A percentile compares a stretch with the other conserved stretches of the same genome.
These are phyloP conservation scores for Epithemia pelagica DNA, from an alignment of 108 stramenopile species.

Conservation along the genomic window DNA sequence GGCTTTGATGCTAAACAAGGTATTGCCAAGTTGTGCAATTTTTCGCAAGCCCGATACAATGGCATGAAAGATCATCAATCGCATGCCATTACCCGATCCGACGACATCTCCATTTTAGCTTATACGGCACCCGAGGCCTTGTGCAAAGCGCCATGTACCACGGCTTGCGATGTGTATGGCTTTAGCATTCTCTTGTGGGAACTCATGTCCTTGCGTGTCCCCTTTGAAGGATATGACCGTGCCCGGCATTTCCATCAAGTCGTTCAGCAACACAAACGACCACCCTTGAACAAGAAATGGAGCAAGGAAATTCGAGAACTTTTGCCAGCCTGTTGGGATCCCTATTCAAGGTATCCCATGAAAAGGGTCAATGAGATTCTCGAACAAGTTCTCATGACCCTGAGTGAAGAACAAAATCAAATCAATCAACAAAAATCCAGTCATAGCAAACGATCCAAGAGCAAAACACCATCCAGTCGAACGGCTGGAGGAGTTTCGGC, in stretches of 20 bases:
- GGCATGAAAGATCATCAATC: background rate
- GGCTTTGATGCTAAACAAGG: conserved; percentile 42
- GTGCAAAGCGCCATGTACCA: conserved; percentile 6
- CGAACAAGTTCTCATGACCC: conserved; percentile 6
- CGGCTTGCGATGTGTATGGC: conserved; percentile 62
- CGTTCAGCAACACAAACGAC: conserved; percentile 4
- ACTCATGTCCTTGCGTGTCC: conserved; percentile 36
- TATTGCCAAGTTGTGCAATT: conserved; percentile 47
- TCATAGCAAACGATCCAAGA: background rate
- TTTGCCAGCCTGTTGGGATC: conserved; percentile 6
- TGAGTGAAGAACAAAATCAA: background rate
- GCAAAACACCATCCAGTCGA: background rate
- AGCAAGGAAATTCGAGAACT: conserved; percentile 3
- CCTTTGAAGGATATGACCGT: conserved; percentile 18
- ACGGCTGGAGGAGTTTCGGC: background rate
- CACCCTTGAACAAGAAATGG: conserved; percentile 1
- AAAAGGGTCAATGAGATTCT: conserved; percentile 6
- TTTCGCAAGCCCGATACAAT: conserved; percentile 43
- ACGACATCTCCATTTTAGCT: conserved; percentile 20
- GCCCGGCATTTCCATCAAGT: conserved; percentile 1
- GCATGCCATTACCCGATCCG: background rate
- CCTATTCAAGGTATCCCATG: conserved; percentile 6
- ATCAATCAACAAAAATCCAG: background rate
- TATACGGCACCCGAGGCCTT: conserved; percentile 55
- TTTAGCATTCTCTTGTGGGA: conserved; percentile 73